Evolutionary conservation across 2,329 filamentous ascomycete species (phyloP).

Genomic region (Coniella lustricola): DNA sequence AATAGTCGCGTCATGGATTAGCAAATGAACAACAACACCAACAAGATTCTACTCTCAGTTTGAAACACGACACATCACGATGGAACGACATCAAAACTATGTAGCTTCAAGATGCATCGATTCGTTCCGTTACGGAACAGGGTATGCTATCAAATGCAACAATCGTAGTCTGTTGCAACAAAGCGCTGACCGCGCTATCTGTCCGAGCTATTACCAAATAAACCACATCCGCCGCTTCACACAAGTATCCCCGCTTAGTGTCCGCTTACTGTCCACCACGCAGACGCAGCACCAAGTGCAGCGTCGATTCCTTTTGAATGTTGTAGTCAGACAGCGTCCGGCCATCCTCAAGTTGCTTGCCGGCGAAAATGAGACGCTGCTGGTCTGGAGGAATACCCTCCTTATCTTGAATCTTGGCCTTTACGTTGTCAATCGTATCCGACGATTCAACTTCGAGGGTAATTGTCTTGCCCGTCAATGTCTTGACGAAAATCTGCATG

Average conservation of each 20-base stretch:
- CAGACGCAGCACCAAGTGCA: constrained; percentile 64
- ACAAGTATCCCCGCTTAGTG: background rate
- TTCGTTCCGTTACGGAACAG: constrained; percentile 1
- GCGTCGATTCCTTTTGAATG: constrained; percentile 72
- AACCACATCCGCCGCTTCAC: background rate
- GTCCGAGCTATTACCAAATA: background rate
- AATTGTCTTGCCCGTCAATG: constrained; percentile 63
- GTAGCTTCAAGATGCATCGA: constrained; percentile 6
- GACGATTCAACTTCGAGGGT: constrained; percentile 61
- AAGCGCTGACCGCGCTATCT: constrained; percentile 14
- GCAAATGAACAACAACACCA: no score
- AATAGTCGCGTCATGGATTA: no score
- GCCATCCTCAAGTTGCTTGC: constrained; percentile 68
- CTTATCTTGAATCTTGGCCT: constrained; percentile 66
- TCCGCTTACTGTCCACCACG: constrained; percentile 52
- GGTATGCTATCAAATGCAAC: constrained; percentile 2
- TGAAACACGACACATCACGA: no score
- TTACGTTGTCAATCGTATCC: constrained; percentile 65
- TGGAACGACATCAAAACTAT: background rate
- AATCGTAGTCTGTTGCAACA: constrained; percentile 15
- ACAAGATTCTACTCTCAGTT: no score
- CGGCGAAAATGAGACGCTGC: constrained; percentile 63
- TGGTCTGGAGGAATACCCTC: constrained; percentile 66
- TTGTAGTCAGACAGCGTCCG: constrained; percentile 83
- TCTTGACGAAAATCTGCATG: constrained; percentile 71